These are phyloP conservation scores for Anaeromyces robustus DNA, from an alignment of 192 early-diverging fungal species.

Conservation along the genomic window DNA sequence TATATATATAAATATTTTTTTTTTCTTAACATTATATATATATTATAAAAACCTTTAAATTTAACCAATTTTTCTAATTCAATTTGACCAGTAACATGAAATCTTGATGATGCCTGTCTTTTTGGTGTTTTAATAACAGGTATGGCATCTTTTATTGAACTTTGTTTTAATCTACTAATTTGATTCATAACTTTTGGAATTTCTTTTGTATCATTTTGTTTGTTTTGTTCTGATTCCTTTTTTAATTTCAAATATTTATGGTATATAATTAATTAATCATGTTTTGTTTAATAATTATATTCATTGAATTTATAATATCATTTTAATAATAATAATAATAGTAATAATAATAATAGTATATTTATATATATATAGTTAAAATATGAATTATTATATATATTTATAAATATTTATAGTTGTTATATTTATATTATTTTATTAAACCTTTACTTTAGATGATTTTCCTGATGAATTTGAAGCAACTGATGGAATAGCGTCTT, in stretches of 20 bases:
- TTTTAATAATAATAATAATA: too few relatives aligned
- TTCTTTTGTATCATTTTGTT: not conserved
- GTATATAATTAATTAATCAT: too few relatives aligned
- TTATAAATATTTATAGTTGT: too few relatives aligned
- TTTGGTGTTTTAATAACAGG: slow-evolving; percentile 64
- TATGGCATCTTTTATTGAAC: slow-evolving; percentile 27
- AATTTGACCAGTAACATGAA: slow-evolving; percentile 63
- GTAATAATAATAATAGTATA: too few relatives aligned
- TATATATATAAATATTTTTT: too few relatives aligned
- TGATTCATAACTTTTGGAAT: not conserved
- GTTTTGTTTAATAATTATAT: too few relatives aligned
- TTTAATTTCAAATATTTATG: too few relatives aligned
- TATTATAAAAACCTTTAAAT: slow-evolving; percentile 44
- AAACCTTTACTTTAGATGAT: not conserved
- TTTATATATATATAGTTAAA: too few relatives aligned
- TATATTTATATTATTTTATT: not conserved
- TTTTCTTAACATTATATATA: too few relatives aligned
- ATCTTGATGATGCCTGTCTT: slow-evolving; percentile 71
- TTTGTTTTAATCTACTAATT: not conserved
- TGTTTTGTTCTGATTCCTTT: not conserved
- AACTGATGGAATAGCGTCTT: not conserved
- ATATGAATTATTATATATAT: too few relatives aligned
- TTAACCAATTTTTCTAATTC: slow-evolving; percentile 61
- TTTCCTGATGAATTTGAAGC: not conserved
- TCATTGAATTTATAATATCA: too few relatives aligned